Evolutionary conservation across 2,329 filamentous ascomycete genomes (phyloP).

Genomic region (Trichophyton mentagrophytes): DNA sequence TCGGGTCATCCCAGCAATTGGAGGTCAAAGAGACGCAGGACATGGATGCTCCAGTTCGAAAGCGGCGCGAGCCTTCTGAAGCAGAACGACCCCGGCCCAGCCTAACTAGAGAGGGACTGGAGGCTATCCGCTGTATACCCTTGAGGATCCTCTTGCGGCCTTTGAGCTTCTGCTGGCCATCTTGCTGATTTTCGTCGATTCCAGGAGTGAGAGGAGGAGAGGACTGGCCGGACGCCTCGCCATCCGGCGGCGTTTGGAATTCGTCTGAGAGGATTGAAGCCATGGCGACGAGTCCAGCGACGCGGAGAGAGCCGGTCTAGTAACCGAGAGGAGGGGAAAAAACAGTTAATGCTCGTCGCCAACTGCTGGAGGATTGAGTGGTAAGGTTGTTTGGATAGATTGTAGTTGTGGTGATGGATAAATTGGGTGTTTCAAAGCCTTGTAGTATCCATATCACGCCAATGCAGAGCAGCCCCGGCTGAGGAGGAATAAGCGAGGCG

Average conservation of each 20-base stretch:
- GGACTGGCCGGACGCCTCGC: slow-evolving; percentile 14
- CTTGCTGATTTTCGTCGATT: neutral
- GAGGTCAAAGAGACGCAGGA: slow-evolving; percentile 51
- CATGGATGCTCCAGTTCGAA: slow-evolving; percentile 46
- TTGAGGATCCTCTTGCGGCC: slow-evolving; percentile 58
- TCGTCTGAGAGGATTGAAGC: slow-evolving; percentile 20
- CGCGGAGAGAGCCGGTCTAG: neutral
- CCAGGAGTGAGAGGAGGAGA: neutral
- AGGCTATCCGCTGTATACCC: slow-evolving; percentile 68
- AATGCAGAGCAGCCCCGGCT: neutral
- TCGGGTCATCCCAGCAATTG: slow-evolving; percentile 41
- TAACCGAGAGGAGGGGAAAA: neutral
- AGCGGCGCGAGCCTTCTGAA: slow-evolving; percentile 45
- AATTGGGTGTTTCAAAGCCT: neutral
- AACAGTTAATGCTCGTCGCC: neutral
- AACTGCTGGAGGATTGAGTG: neutral
- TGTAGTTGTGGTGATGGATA: too few species aligned
- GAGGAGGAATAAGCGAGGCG: neutral
- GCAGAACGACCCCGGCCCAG: slow-evolving; percentile 52
- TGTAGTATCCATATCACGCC: neutral
- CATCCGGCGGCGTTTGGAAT: slow-evolving; percentile 22
- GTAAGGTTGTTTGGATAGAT: neutral
- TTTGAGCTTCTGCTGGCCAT: slow-evolving; percentile 46
- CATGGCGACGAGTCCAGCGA: slow-evolving; percentile 14
- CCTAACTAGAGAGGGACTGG: slow-evolving; percentile 58